Evolutionary conservation across 225 moss, liverwort and hornwort species (phyloP), one percentile per base, ranked within the genome.

Genomic region (Bryum argenteum): DNA sequence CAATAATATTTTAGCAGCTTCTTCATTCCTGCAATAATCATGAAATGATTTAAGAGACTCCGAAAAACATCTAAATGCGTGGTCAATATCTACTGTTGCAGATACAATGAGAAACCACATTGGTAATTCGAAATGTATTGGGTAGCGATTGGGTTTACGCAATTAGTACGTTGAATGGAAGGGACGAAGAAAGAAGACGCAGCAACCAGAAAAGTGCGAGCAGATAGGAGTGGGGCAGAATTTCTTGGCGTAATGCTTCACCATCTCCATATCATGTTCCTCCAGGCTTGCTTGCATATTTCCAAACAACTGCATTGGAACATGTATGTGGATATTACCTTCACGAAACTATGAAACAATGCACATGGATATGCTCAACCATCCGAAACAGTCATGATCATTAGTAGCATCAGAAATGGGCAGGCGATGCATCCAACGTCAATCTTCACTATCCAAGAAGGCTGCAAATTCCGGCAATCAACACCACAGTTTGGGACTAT

Each of bases 161-260:
- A 52, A 77, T 43, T 10, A 22, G 28, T 89, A 95, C 95, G 80
- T 86, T 22, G 76, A 79, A 61, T 87, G 91, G 8, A 90, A 85
- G 10, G 92, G 89, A 48, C 78, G 89, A 66, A 89, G 94, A 69
- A 98, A 98, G 79, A 87, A 94, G 50, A 94, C 63, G 69, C 70
- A 70, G 38, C 84, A 93, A 65, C 84, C 80, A n/a, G n/a, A n/a
- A n/a, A n/a, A n/a, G n/a, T n/a, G n/a, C n/a, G n/a, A n/a, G n/a
- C n/a, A n/a, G n/a, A 75, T 79, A 54, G 85, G 78, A 60, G 73
- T 71, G 51, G 92, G 89, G 72, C 86, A 88, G 59, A 91, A 90
- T 71, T 92, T 94, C 55, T 83, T 87, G 23, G 75, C 83, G 68
- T 81, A 86, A 40, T 81, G 80, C 59, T 73, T 79, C 63, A 98